phyloP scores from a whole-genome alignment of 371 early-diverging fungal genomes.

The Haplosporangium sp. region DNA sequence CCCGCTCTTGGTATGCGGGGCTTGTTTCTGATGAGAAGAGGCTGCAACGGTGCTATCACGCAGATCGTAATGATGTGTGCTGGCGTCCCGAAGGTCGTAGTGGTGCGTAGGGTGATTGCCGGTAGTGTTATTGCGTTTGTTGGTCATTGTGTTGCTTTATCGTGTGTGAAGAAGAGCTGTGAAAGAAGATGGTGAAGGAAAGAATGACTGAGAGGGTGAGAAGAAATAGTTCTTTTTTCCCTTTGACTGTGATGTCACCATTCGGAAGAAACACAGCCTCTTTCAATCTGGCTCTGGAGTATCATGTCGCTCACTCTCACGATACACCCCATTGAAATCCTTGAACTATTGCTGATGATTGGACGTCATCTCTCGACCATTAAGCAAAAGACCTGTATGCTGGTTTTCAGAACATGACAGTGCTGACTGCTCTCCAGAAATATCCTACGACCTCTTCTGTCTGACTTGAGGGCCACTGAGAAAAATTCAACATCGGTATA shows the following conservation, averaged over 20 bases:
- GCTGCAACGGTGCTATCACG: slow-evolving; percentile 36
- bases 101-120: slow-evolving; percentile 7
- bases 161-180: not conserved
- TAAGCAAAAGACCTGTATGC: slow-evolving; percentile 38
- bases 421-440: slow-evolving; percentile 14
- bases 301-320: slow-evolving; percentile 24
- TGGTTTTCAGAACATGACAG: slow-evolving; percentile 26
- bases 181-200: not conserved
- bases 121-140: slow-evolving; percentile 15
- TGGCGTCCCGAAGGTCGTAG: slow-evolving; percentile 18
- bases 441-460: not conserved
- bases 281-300: not conserved
- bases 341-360: slow-evolving; percentile 31
- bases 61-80: slow-evolving; percentile 8
- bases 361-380: slow-evolving; percentile 20
- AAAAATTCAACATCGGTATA: no score
- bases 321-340: slow-evolving; percentile 41
- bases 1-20: not conserved
- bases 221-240: no score
- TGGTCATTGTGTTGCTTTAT: not conserved
- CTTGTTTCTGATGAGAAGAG: not conserved
- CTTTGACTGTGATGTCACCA: no score
- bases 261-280: no score
- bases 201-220: no score
- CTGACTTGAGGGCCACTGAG: no score